A percentile compares a stretch with the other conserved stretches of the same genome.
Evolutionary conservation across 202 grass and related monocot genomes (phyloP).

Genomic region (Schoenoplectus triqueter): DNA sequence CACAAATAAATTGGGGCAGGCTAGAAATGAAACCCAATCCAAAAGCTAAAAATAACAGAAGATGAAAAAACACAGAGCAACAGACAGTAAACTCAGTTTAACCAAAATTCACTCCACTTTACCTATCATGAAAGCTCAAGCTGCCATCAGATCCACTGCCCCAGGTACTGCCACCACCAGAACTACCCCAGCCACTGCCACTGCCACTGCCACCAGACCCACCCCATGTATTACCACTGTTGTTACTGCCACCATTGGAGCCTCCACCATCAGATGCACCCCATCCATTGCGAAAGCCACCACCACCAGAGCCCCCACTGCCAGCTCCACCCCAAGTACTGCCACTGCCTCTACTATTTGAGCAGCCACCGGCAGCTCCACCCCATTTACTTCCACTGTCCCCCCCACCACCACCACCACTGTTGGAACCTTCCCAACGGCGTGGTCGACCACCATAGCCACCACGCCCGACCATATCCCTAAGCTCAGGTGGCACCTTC

Average conservation of each 20-base stretch:
- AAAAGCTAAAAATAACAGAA: no score
- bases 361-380: conserved; percentile 38
- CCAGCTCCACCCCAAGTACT: conserved; percentile 41
- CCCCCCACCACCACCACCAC: conserved; percentile 25
- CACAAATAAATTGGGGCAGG: no score
- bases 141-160: conserved; percentile 30
- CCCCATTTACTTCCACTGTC: conserved; percentile 48
- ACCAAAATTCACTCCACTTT: conserved; percentile 30
- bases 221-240: conserved; percentile 31
- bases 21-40: no score
- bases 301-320: conserved; percentile 41
- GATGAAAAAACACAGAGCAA: background rate
- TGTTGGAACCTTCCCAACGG: conserved; percentile 52
- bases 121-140: conserved; percentile 49
- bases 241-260: conserved; percentile 11
- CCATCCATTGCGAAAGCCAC: conserved; percentile 34
- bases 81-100: background rate
- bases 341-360: conserved; percentile 33
- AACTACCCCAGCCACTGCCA: conserved; percentile 27
- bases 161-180: conserved; percentile 37
- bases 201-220: conserved; percentile 47
- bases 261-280: conserved; percentile 35
- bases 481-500: conserved; percentile 59
- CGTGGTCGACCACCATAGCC: conserved; percentile 74
- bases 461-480: conserved; percentile 68